Evolutionary conservation across 148 eudicot genomes (phyloP), one percentile per base, ranked within the genome.

Genomic region (Heliamphora exappendiculata): DNA sequence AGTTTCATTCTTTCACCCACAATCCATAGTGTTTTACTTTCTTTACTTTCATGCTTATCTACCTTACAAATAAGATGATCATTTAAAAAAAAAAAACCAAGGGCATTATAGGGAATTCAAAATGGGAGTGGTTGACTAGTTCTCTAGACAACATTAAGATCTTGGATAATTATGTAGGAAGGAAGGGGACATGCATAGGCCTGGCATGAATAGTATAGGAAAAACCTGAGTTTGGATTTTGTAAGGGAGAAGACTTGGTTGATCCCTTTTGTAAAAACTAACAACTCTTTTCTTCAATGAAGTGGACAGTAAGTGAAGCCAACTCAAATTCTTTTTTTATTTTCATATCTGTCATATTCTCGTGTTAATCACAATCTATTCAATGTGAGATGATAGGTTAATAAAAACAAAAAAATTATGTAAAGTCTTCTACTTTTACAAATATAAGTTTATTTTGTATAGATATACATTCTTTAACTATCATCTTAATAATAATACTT

Each of bases 301-400:
- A 78, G 75, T 78, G 81, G 81, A 82, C 78, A 78, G 81, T 78
- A 76, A 12, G 45, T 54, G n/a, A n/a, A n/a, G n/a, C 77, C 80
- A 60, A 70, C 79, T 28, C 77, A 64, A 71, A 24, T 22, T 55
- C 63, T 68, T 70, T 75, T 80, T 70, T 0, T 36, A 44, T 17
- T 29, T 64, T 42, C 49, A 28, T 66, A 31, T 42, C 29, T 11
- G 37, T 73, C n/a, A 22, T 3, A n/a, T 7, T 12, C 64, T 55
- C 73, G n/a, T n/a, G n/a, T n/a, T n/a, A n/a, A n/a, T n/a, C n/a
- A n/a, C n/a, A n/a, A n/a, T n/a, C n/a, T n/a, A n/a, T n/a, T n/a
- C n/a, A n/a, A n/a, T n/a, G n/a, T n/a, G n/a, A n/a, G n/a, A n/a
- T n/a, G n/a, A n/a, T n/a, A n/a, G n/a, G n/a, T n/a, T n/a, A n/a